Percentiles rank a stretch among this genome's conserved stretches.
Conservation (phyloP, 2,329 filamentous ascomycete genomes). For the Neonectria neomacrospora region DNA sequence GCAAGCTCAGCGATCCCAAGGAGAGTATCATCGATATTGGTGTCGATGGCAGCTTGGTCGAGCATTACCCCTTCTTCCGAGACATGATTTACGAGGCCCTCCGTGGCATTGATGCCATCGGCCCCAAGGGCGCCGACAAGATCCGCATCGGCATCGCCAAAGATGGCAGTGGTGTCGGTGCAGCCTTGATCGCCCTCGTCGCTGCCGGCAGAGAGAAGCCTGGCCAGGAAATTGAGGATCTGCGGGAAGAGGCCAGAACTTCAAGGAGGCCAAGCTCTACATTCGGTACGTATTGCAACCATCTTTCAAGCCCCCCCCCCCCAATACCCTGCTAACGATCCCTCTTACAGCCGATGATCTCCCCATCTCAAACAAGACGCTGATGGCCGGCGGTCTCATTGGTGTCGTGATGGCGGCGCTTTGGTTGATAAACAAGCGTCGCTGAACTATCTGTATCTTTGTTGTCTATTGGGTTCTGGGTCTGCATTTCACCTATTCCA, state of each 20-base stretch:
- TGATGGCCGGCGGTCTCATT: slow-evolving; percentile 50
- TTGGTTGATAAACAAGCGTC: slow-evolving; percentile 51
- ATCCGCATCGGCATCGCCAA: slow-evolving; percentile 96
- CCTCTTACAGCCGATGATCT: slow-evolving; percentile 46
- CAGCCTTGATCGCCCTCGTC: slow-evolving; percentile 92
- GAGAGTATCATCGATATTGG: slow-evolving; percentile 87
- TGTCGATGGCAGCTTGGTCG: slow-evolving; percentile 92
- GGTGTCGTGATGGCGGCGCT: slow-evolving; percentile 54
- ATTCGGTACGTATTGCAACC: slow-evolving; percentile 44
- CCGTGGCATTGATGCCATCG: slow-evolving; percentile 79
- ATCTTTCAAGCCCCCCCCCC: background rate
- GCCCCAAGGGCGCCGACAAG: slow-evolving; percentile 80
- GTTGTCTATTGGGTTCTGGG: slow-evolving; percentile 8
- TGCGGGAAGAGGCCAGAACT: slow-evolving; percentile 54
- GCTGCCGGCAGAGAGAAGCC: slow-evolving; percentile 75
- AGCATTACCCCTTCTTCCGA: slow-evolving; percentile 95
- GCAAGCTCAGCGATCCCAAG: slow-evolving; percentile 70
- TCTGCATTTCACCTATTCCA: slow-evolving; percentile 12
- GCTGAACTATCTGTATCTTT: slow-evolving; percentile 29
- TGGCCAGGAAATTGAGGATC: slow-evolving; percentile 55
- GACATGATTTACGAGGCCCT: slow-evolving; percentile 88
- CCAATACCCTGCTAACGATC: slow-evolving; percentile 35
- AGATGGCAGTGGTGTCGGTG: slow-evolving; percentile 86
- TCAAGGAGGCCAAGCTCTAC: slow-evolving; percentile 47
- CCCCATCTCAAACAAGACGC: slow-evolving; percentile 44